These are phyloP conservation scores for Priceomyces haplophilus DNA, from an alignment of 805 yeast species.

Conservation along the genomic window DNA sequence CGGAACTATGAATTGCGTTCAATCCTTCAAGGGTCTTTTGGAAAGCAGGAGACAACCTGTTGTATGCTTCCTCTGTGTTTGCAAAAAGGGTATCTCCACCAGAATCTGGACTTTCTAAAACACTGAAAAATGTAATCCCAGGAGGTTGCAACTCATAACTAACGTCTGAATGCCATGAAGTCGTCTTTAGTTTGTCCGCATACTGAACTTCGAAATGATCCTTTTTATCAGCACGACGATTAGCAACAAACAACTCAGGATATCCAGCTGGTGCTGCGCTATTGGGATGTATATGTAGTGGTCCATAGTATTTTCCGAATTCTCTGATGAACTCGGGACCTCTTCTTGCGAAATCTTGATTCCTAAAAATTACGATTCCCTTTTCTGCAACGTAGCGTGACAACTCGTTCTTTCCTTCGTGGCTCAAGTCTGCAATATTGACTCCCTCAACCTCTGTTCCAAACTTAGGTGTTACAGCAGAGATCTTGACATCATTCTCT, in stretches of 20 bases:
- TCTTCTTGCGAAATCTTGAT: conserved; percentile 54
- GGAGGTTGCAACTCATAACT: conserved; percentile 43
- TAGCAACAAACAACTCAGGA: conserved; percentile 30
- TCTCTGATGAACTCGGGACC: conserved; percentile 33
- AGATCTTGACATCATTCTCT: conserved; percentile 24
- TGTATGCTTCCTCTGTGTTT: conserved; percentile 39
- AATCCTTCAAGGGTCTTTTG: conserved; percentile 32
- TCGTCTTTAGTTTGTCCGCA: conserved; percentile 23
- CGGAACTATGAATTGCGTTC: conserved; percentile 35
- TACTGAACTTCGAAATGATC: conserved; percentile 11
- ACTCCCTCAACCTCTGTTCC: conserved; percentile 66
- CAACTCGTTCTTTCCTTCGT: conserved; percentile 60
- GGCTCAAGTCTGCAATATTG: conserved; percentile 52
- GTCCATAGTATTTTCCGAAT: conserved; percentile 34
- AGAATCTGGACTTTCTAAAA: conserved; percentile 35
- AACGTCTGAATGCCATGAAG: conserved; percentile 37
- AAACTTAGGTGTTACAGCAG: conserved; percentile 59
- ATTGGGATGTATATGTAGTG: conserved; percentile 47
- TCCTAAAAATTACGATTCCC: conserved; percentile 63
- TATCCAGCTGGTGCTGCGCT: conserved; percentile 33
- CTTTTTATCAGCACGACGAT: conserved; percentile 18
- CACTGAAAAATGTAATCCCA: conserved; percentile 35
- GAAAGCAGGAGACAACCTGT: conserved; percentile 37
- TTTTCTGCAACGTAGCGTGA: conserved; percentile 64
- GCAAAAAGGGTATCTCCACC: conserved; percentile 43